A percentile compares a stretch with the other conserved stretches of the same genome.
Evolutionary conservation across 768 basidiomycete genomes (phyloP).

Genomic region (Russula vinacea): DNA sequence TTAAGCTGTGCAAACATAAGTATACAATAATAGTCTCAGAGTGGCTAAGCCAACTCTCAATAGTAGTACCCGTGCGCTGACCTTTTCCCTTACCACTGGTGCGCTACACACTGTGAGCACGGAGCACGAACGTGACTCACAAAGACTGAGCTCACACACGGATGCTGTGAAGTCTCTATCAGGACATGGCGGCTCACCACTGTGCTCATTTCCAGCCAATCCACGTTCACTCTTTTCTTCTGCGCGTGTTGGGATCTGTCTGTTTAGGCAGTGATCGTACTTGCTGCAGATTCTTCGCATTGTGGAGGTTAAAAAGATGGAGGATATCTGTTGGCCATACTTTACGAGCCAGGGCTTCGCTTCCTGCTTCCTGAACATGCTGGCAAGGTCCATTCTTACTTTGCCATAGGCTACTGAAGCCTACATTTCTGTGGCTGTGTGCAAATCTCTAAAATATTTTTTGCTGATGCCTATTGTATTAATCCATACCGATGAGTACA

Average conservation of each 20-base stretch:
- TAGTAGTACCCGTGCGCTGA: too few relatives aligned
- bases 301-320: slow-evolving; percentile 89
- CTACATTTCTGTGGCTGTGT: too few relatives aligned
- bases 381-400: slow-evolving; percentile 65
- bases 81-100: too few relatives aligned
- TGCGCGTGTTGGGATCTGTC: background rate
- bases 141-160: slow-evolving; percentile 81
- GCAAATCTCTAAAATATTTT: too few relatives aligned
- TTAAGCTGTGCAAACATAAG: too few relatives aligned
- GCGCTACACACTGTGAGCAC: too few relatives aligned
- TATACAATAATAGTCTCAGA: too few relatives aligned
- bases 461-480: too few relatives aligned
- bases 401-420: too few relatives aligned
- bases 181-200: slow-evolving; percentile 99
- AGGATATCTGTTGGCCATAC: slow-evolving; percentile 94
- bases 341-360: slow-evolving; percentile 87
- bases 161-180: slow-evolving; percentile 97
- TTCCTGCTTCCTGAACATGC: slow-evolving; percentile 97
- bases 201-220: slow-evolving; percentile 99
- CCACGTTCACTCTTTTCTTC: slow-evolving; percentile 62
- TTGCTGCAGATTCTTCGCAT: slow-evolving; percentile 87
- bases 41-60: too few relatives aligned
- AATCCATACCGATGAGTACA: too few relatives aligned
- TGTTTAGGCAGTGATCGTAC: slow-evolving; percentile 6
- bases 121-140: too few relatives aligned